These are phyloP conservation scores for Mollisiaceae sp. DNA, from an alignment of 2,329 filamentous ascomycete genomes.

Conservation along the genomic window DNA sequence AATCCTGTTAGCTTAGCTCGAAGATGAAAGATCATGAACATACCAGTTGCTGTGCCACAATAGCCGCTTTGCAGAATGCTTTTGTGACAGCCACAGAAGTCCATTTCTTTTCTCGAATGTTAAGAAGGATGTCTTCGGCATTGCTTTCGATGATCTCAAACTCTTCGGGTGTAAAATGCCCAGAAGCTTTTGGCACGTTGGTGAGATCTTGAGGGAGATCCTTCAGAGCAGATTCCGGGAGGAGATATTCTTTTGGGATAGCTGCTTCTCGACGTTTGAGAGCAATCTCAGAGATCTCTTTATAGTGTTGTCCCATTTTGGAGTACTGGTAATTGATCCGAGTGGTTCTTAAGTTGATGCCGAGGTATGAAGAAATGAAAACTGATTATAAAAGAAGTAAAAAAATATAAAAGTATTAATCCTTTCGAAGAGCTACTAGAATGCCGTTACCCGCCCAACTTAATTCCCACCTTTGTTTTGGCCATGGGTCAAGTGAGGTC, in stretches of 20 bases:
- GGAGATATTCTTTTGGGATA: slow-evolving; percentile 40
- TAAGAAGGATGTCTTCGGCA: slow-evolving; percentile 43
- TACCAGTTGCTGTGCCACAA: slow-evolving; percentile 60
- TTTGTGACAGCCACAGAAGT: slow-evolving; percentile 56
- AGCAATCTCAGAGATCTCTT: slow-evolving; percentile 46
- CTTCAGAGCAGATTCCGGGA: slow-evolving; percentile 31
- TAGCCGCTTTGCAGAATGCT: slow-evolving; percentile 59
- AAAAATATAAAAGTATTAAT: neutral
- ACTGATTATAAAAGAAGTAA: neutral
- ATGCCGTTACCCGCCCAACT: neutral
- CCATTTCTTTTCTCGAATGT: slow-evolving; percentile 48
- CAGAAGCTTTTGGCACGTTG: slow-evolving; percentile 34
- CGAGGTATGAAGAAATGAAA: neutral
- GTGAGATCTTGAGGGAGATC: slow-evolving; percentile 38
- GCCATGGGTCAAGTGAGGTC: slow-evolving; percentile 13
- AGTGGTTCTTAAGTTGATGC: neutral
- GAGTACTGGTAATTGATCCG: neutral
- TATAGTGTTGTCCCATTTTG: slow-evolving; percentile 44
- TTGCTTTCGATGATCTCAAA: slow-evolving; percentile 53
- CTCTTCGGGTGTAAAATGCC: slow-evolving; percentile 47
- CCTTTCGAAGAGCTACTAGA: neutral
- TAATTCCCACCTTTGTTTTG: slow-evolving; percentile 4
- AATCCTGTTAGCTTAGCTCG: slow-evolving; percentile 1
- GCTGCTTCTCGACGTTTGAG: slow-evolving; percentile 43
- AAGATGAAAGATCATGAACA: neutral